phyloP scores from a whole-genome alignment of 139 green algal genomes.

The Picochlorum costavermella region DNA sequence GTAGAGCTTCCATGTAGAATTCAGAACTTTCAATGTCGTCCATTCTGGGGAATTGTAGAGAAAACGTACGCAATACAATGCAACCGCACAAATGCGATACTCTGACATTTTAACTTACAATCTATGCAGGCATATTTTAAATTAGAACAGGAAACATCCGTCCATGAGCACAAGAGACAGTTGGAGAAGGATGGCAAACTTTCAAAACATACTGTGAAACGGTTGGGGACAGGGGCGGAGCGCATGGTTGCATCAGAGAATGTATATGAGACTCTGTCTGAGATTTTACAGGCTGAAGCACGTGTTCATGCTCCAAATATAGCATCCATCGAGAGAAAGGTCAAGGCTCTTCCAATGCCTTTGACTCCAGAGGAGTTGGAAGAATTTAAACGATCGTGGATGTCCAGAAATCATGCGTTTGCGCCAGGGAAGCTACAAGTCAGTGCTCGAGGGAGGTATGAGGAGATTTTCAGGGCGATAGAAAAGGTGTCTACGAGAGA shows the following conservation, averaged over 20 bases:
- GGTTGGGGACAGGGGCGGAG: slow-evolving; percentile 3
- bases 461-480: neutral
- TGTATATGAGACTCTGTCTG: slow-evolving; percentile 32
- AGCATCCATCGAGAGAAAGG: neutral
- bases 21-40: too few species aligned
- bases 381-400: too few species aligned
- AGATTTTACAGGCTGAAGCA: slow-evolving; percentile 37
- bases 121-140: slow-evolving; percentile 22
- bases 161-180: slow-evolving; percentile 25
- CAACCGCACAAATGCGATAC: too few species aligned
- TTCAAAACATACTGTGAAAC: slow-evolving; percentile 10
- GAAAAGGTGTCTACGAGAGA: neutral
- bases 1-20: too few species aligned
- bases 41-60: too few species aligned
- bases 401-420: too few species aligned
- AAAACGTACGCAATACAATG: too few species aligned
- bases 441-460: slow-evolving; percentile 8
- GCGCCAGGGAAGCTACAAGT: too few species aligned
- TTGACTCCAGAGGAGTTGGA: slow-evolving; percentile 20
- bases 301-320: slow-evolving; percentile 31
- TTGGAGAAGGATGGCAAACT: slow-evolving; percentile 33
- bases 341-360: slow-evolving; percentile 20
- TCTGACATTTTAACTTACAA: too few species aligned
- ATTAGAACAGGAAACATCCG: slow-evolving; percentile 31
- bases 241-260: slow-evolving; percentile 9